phyloP scores from a whole-genome alignment of 208 protist genomes.

The Borovskyia barvae region DNA sequence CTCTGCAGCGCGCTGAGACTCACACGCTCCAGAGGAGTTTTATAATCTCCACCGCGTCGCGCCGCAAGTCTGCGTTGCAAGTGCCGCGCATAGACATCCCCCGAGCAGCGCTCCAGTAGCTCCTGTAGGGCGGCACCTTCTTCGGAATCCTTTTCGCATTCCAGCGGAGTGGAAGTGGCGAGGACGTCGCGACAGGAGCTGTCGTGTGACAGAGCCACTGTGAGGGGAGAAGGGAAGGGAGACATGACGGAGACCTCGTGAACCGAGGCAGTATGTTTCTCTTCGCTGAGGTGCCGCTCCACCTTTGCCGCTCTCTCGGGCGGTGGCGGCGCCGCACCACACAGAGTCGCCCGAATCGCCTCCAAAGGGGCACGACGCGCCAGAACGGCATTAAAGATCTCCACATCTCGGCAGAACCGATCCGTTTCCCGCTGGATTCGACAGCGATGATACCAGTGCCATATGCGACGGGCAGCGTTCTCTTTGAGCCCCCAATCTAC shows the following conservation, averaged over 20 bases:
- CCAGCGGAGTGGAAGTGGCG: not conserved
- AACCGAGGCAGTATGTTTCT: not conserved
- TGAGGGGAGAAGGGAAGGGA: not conserved
- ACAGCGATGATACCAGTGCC: conserved; percentile 14
- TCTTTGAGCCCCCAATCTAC: not conserved
- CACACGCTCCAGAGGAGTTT: conserved; percentile 47
- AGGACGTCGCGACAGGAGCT: no score
- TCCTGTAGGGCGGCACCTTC: conserved; percentile 4
- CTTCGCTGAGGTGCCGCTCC: not conserved
- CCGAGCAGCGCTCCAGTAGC: conserved; percentile 29
- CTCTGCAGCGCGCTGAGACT: conserved; percentile 42
- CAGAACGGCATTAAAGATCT: conserved; percentile 19
- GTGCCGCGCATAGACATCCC: conserved; percentile 33
- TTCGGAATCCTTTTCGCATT: not conserved
- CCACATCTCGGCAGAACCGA: conserved; percentile 11
- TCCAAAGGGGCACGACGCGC: conserved; percentile 15
- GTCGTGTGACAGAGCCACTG: no score
- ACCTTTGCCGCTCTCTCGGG: no score
- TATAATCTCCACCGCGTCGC: conserved; percentile 33
- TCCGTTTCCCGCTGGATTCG: not conserved
- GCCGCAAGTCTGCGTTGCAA: conserved; percentile 21
- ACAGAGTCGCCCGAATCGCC: conserved; percentile 6
- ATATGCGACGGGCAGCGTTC: conserved; percentile 11
- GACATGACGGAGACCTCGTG: not conserved
- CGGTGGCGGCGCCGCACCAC: not conserved